Evolutionary conservation across 495 filamentous ascomycete genomes (phyloP), one percentile per base, ranked within the genome.

Genomic region (Polyplosphaeria fusca): DNA sequence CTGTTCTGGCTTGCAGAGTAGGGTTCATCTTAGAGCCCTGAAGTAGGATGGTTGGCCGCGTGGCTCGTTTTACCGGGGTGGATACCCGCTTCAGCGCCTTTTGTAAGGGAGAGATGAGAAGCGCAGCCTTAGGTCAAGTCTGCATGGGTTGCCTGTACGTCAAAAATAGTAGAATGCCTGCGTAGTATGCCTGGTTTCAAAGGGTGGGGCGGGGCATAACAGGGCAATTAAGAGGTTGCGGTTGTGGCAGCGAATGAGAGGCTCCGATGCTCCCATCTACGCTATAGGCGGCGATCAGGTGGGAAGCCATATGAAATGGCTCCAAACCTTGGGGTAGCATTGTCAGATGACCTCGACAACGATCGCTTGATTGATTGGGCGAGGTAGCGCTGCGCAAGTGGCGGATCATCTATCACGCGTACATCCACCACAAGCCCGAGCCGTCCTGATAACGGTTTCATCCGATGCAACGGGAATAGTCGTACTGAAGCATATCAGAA

Each of bases 191-290:
- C n/a, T n/a, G n/a, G n/a, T n/a, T n/a, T n/a, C n/a, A n/a, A 14
- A 35, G 30, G 27, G 37, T 61, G 58, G 55, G 58, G 58, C 58
- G 32, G 23, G 40, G 45, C 32, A 44, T 51, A 61, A 55, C 19
- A 55, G 35, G 19, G 38, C 25, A 28, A 38, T 55, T 60, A 60
- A 60, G 56, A 55, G 58, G 50, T 44, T 55, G 37, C 19, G n/a
- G 22, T 20, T 16, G 45, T 27, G 1, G 35, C 16, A 53, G 37
- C 58, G 50, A 61, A 61, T 61, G 5, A 28, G 11, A 50, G n/a
- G 30, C 22, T 22, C 4, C 9, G 26, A 46, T 35, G 11, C 37
- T 2, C 19, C 58, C 19, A 26, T 14, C 16, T n/a, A 35, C 30
- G 14, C 30, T 14, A 14, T 7, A 35, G 30, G 30, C 30, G 14